A percentile compares a stretch with the other conserved stretches of the same genome.
These are phyloP conservation scores for Fusarium sororula DNA, from an alignment of 2,329 filamentous ascomycete genomes.

Conservation along the genomic window DNA sequence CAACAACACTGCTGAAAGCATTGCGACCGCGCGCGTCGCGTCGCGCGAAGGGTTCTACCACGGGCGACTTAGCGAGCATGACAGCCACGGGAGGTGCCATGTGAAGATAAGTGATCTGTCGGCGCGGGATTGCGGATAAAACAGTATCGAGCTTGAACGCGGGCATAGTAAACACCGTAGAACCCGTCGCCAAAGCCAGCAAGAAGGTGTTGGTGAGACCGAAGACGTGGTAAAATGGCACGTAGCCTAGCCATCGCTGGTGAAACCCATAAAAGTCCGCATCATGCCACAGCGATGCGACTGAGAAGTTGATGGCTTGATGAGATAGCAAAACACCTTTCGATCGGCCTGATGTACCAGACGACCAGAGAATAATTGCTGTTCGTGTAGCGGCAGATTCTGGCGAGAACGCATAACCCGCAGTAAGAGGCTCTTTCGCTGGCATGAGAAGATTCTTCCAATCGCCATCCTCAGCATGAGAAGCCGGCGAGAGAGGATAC, in stretches of 20 bases:
- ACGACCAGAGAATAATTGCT: slow-evolving; percentile 57
- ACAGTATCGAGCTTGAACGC: slow-evolving; percentile 74
- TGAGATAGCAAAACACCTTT: slow-evolving; percentile 81
- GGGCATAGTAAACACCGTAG: slow-evolving; percentile 74
- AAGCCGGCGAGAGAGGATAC: slow-evolving; percentile 45
- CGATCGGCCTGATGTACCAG: slow-evolving; percentile 75
- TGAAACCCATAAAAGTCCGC: slow-evolving; percentile 55
- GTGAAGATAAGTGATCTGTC: slow-evolving; percentile 70
- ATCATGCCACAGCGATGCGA: slow-evolving; percentile 57
- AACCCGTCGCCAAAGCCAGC: slow-evolving; percentile 60
- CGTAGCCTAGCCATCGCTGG: slow-evolving; percentile 65
- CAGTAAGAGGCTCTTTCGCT: slow-evolving; percentile 54
- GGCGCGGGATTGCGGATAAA: slow-evolving; percentile 68
- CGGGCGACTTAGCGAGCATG: slow-evolving; percentile 73
- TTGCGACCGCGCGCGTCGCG: slow-evolving; percentile 54
- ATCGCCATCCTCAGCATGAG: slow-evolving; percentile 48
- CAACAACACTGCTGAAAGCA: slow-evolving; percentile 66
- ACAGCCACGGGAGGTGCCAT: slow-evolving; percentile 78
- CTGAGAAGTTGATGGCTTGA: slow-evolving; percentile 69
- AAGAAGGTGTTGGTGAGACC: slow-evolving; percentile 67
- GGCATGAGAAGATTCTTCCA: slow-evolving; percentile 71
- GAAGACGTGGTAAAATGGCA: slow-evolving; percentile 76
- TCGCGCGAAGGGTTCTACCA: slow-evolving; percentile 68
- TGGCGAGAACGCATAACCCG: slow-evolving; percentile 49
- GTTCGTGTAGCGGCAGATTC: slow-evolving; percentile 63